Evolutionary conservation across 352 stramenopile genomes (phyloP), one percentile per base, ranked within the genome.

Genomic region (Globisporangium sylvaticum): DNA sequence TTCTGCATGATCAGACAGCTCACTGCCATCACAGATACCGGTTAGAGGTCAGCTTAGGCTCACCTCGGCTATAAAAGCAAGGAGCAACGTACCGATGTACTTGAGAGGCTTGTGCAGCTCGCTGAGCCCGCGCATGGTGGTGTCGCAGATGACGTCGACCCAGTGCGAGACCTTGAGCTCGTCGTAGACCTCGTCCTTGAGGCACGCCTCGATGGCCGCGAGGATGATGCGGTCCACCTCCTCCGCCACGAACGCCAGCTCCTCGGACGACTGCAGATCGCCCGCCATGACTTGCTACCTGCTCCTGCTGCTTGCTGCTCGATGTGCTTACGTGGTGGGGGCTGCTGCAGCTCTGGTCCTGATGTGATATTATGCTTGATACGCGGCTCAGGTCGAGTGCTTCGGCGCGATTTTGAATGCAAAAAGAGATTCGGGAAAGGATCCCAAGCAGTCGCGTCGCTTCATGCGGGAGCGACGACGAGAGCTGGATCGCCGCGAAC

Each of bases 1-100:
- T 97, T 97, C 72, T 98, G 92, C 84, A 98, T 97, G 72, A 98
- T 95, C 8, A 95, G 70, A 61, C 86, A 96, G 62, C 89, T 97
- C 48, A 97, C 89, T 84, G 25, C 7, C 59, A 57, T 44, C 34
- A 68, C 63, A 39, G 37, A 44, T 5, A 44, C 12, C 10, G 12
- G 20, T 44, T 18, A 14, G 4, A 34, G 67, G 22, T 76, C 31
- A 55, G 39, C 60, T 56, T n/a, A 46, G 14, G 6, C 39, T n/a
- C 39, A n/a, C 48, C 4, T 58, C 20, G n/a, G 48, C 42, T 39
- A 58, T 34, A 15, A 18, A 10, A 39, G 32, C 12, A 24, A 46
- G 32, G 0, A 29, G 1, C 4, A 12, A 58, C 74, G 14, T 74
- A 93, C 83, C 82, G 46, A 95, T 83, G 68, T 97, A 98, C 77